These are phyloP conservation scores for Aspergillus avenaceus DNA, from an alignment of 495 filamentous ascomycete species.

Conservation along the genomic window DNA sequence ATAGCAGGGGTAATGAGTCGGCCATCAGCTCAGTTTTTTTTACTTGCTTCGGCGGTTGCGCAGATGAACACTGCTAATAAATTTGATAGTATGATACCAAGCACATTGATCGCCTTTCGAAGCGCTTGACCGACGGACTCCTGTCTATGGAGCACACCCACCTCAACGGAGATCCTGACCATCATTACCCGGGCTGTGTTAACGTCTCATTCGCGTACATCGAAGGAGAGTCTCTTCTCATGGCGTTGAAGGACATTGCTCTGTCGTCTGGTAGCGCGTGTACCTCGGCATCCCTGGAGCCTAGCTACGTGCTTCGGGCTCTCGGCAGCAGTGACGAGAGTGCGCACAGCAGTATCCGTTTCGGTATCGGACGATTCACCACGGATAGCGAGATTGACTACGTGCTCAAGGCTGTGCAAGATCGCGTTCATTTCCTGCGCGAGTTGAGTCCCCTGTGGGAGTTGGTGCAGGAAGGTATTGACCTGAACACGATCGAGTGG, in stretches of 20 bases:
- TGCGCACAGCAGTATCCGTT: constrained; percentile 95
- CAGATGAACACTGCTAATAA: constrained; percentile 23
- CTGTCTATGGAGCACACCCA: constrained; percentile 85
- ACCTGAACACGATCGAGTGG: constrained; percentile 96
- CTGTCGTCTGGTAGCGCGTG: constrained; percentile 95
- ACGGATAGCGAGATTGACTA: constrained; percentile 96
- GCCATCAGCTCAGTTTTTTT: constrained; percentile 1
- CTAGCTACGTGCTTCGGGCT: constrained; percentile 90
- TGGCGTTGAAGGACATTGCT: constrained; percentile 98
- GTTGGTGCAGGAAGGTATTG: constrained; percentile 93
- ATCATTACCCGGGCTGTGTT: constrained; percentile 93
- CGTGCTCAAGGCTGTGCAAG: constrained; percentile 88
- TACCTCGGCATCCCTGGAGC: constrained; percentile 93
- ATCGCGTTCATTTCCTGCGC: constrained; percentile 84
- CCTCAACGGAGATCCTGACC: constrained; percentile 79
- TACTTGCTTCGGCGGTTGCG: neutral
- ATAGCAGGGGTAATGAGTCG: constrained; percentile 51
- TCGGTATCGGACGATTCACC: constrained; percentile 96
- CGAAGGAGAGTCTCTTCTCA: constrained; percentile 94
- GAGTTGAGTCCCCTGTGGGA: constrained; percentile 98
- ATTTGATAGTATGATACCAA: constrained; percentile 77
- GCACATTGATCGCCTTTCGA: constrained; percentile 74
- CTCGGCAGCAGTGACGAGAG: constrained; percentile 95
- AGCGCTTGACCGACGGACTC: constrained; percentile 75
- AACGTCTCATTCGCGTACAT: constrained; percentile 98